These are phyloP conservation scores for Fusarium sp. DNA, from an alignment of 2,329 filamentous ascomycete species.

Conservation along the genomic window DNA sequence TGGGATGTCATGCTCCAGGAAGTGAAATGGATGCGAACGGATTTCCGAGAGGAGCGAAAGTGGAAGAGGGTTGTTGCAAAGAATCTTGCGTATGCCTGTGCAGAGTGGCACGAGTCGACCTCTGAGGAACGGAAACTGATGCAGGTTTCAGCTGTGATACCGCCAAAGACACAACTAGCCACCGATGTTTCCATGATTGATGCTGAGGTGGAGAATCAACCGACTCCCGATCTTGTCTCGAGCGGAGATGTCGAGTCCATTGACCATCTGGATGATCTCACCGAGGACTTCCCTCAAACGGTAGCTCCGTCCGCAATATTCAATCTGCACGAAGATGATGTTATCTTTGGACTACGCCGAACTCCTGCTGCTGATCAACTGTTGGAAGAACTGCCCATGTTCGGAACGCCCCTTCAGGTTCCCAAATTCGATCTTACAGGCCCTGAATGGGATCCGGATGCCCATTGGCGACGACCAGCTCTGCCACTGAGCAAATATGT, in stretches of 20 bases:
- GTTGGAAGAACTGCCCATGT: slow-evolving; percentile 84
- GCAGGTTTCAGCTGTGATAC: slow-evolving; percentile 72
- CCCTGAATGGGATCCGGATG: slow-evolving; percentile 74
- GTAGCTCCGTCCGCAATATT: slow-evolving; percentile 84
- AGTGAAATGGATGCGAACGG: slow-evolving; percentile 98
- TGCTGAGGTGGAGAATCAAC: slow-evolving; percentile 58
- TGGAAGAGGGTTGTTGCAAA: slow-evolving; percentile 89
- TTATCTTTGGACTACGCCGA: slow-evolving; percentile 81
- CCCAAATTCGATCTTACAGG: slow-evolving; percentile 68
- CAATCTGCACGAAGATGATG: slow-evolving; percentile 82
- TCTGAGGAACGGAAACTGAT: slow-evolving; percentile 73
- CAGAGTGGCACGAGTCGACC: slow-evolving; percentile 79
- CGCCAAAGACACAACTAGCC: slow-evolving; percentile 53
- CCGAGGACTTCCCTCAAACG: slow-evolving; percentile 60
- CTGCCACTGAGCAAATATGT: slow-evolving; percentile 89
- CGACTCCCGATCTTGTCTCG: slow-evolving; percentile 76
- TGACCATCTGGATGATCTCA: slow-evolving; percentile 56
- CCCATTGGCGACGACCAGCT: slow-evolving; percentile 80
- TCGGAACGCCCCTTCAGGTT: slow-evolving; percentile 72
- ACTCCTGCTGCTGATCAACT: slow-evolving; percentile 82
- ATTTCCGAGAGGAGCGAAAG: slow-evolving; percentile 93
- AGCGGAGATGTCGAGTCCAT: slow-evolving; percentile 73
- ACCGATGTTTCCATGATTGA: slow-evolving; percentile 54
- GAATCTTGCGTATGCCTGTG: slow-evolving; percentile 84
- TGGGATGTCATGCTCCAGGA: slow-evolving; percentile 90